Evolutionary conservation across 371 early-diverging fungal species (phyloP).

Genomic region (Mucor mucedo): DNA sequence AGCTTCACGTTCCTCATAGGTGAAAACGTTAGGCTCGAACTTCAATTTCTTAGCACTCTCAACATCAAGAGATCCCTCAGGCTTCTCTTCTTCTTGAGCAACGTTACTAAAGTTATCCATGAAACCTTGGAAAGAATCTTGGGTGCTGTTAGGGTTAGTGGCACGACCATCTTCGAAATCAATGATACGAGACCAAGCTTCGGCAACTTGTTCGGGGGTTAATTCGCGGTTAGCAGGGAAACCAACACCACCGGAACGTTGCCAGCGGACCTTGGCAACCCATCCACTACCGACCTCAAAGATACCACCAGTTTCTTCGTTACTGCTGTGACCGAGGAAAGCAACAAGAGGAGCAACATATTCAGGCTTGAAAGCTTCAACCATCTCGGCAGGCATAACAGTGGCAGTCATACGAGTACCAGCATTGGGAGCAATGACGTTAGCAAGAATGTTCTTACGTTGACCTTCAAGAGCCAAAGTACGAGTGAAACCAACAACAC

Average conservation of each 20-base stretch:
- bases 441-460: slow-evolving; percentile 88
- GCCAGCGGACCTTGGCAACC: slow-evolving; percentile 92
- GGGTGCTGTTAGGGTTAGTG: slow-evolving; percentile 79
- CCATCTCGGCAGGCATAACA: slow-evolving; percentile 93
- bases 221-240: slow-evolving; percentile 91
- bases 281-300: slow-evolving; percentile 96
- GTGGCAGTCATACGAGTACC: slow-evolving; percentile 98
- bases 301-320: slow-evolving; percentile 83
- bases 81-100: slow-evolving; percentile 37
- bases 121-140: slow-evolving; percentile 84
- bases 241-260: slow-evolving; percentile 88
- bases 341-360: slow-evolving; percentile 95
- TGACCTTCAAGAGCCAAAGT: slow-evolving; percentile 94
- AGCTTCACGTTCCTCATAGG: slow-evolving; percentile 87
- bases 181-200: slow-evolving; percentile 72
- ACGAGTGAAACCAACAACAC: slow-evolving; percentile 88
- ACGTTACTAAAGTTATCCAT: slow-evolving; percentile 77
- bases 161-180: slow-evolving; percentile 95
- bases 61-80: slow-evolving; percentile 61
- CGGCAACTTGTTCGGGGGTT: slow-evolving; percentile 81
- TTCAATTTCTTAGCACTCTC: slow-evolving; percentile 59
- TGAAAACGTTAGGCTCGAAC: slow-evolving; percentile 52
- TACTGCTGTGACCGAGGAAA: slow-evolving; percentile 87
- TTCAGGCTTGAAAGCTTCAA: slow-evolving; percentile 96
- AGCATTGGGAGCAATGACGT: slow-evolving; percentile 97